phyloP scores from a whole-genome alignment of 345 rosid species.

The Salix arbutifolia region DNA sequence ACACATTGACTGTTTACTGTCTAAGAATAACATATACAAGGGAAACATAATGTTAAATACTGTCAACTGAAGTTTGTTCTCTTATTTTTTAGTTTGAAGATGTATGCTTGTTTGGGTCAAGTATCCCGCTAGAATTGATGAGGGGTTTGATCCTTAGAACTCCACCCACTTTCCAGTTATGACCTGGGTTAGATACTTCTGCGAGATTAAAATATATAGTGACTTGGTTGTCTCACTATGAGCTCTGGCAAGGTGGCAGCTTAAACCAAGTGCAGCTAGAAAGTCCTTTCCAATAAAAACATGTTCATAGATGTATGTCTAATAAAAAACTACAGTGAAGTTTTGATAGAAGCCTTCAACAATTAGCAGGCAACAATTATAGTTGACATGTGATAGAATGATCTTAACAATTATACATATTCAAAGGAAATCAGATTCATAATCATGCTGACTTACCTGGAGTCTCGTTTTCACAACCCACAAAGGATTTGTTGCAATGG shows the following conservation, averaged over 20 bases:
- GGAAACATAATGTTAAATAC: neutral
- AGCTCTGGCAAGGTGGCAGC: neutral
- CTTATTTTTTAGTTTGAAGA: neutral
- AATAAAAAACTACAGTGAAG: neutral
- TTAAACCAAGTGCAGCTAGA: conserved; percentile 4
- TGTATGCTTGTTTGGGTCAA: neutral
- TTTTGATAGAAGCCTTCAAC: neutral
- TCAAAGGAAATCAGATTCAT: neutral
- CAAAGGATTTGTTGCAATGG: conserved; percentile 80
- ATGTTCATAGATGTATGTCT: neutral
- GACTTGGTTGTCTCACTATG: neutral
- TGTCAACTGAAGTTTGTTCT: neutral
- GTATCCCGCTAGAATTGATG: neutral
- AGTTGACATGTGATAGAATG: neutral
- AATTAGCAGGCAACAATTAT: neutral
- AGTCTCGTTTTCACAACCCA: conserved; percentile 99
- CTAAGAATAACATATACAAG: neutral
- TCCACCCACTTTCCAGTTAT: conserved; percentile 3
- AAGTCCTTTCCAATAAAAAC: neutral
- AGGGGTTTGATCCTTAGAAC: conserved; percentile 1
- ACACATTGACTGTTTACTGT: neutral
- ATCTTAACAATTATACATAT: neutral
- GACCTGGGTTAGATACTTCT: neutral
- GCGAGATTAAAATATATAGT: neutral
- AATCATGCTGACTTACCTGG: conserved; percentile 51